Evolutionary conservation across 148 eudicot species (phyloP), one percentile per base, ranked within the genome.

Genomic region (Polygonum aviculare): DNA sequence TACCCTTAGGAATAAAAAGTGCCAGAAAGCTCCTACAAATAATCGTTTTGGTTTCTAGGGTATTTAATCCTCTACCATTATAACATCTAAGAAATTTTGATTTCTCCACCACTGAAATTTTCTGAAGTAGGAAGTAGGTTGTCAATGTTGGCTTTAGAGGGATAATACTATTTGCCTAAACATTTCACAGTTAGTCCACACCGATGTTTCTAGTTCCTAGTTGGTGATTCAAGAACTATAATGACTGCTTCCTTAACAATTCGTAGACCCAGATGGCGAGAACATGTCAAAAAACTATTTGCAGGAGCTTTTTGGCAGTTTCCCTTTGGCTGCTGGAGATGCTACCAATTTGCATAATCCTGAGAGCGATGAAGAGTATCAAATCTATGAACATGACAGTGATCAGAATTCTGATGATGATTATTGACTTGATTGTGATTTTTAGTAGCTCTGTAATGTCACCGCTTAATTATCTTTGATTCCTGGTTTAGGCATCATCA

Each of bases 291-390:
- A 80, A 75, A 84, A 83, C 81, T 92, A 90, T 82, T 82, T 94
- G 78, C 97, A 92, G 83, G 93, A 86, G 55, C 92, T 94, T 21
- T 94, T 94, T 78, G 93, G 90, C 80, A 89, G 93, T 79, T 94
- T 94, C 73, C 96, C 97, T 7, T 82, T 83, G 6, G 54, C 81
- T 76, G 87, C 69, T 60, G 77, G 80, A 22, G 76, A 55, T 12
- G 54, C 39, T 59, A 78, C 81, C 41, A 14, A 26, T 49, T 60
- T 77, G 77, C 85, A 76, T 69, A 90, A 80, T 67, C 85, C 75
- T 35, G 88, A 82, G 73, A 78, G 88, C 77, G 91, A 85, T 71
- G 92, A 81, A 77, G 98, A 89, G 78, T 94, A 88, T 83, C 88
- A 84, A 77, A 94, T 94, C 74, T 94, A 90, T 77, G 98, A 91